phyloP scores from a whole-genome alignment of 164 flowering plant species.

The Umbilicus rupestris region DNA sequence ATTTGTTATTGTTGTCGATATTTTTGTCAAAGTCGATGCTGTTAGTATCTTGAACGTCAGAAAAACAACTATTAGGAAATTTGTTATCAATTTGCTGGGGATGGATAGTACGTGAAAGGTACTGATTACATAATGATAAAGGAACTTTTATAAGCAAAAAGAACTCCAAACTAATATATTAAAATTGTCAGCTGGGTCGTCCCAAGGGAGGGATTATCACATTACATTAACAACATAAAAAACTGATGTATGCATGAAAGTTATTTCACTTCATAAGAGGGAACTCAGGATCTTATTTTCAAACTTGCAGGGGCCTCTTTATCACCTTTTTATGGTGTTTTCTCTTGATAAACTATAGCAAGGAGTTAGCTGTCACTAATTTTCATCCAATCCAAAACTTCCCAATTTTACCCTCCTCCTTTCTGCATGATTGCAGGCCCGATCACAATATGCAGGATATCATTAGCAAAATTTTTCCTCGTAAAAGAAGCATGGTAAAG shows the following conservation, averaged over 20 bases:
- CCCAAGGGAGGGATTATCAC: no score
- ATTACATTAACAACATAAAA: neutral
- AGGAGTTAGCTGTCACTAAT: neutral
- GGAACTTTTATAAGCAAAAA: neutral
- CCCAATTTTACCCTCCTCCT: neutral
- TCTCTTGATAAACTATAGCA: neutral
- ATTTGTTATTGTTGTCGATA: neutral
- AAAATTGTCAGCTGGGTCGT: neutral
- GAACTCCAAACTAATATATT: neutral
- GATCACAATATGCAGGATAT: constrained; percentile 88
- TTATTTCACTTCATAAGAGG: no score
- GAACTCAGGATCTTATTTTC: no score
- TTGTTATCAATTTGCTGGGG: neutral
- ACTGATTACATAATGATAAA: neutral
- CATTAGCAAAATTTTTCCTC: constrained; percentile 73
- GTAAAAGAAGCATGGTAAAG: constrained; percentile 42
- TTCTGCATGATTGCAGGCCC: constrained; percentile 55
- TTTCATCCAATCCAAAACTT: neutral
- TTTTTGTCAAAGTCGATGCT: neutral
- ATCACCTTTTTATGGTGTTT: neutral
- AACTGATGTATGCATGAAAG: no score
- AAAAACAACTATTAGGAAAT: no score
- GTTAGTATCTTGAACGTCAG: neutral
- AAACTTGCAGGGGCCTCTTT: no score
- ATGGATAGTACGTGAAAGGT: neutral